phyloP scores from a whole-genome alignment of 1,139 yeast genomes.

The Kodamaea ohmeri region DNA sequence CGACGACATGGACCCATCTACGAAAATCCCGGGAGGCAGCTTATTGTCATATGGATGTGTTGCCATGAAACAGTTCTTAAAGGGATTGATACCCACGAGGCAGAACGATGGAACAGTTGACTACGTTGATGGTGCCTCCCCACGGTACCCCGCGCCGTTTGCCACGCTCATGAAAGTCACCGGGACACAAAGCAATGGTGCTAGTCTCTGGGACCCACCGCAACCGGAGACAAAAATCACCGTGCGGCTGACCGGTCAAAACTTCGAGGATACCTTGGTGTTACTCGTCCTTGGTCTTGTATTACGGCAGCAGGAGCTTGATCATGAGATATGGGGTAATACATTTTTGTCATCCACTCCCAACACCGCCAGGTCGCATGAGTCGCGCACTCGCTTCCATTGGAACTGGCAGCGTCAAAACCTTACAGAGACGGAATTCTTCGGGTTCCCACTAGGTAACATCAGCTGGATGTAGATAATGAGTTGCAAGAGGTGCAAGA shows the following conservation, averaged over 20 bases:
- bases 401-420: background rate
- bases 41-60: slow-evolving; percentile 6
- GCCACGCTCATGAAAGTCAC: slow-evolving; percentile 7
- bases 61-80: slow-evolving; percentile 5
- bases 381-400: background rate
- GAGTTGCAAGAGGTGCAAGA: too few relatives aligned
- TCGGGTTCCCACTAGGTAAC: background rate
- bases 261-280: slow-evolving; percentile 10
- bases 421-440: background rate
- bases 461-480: background rate
- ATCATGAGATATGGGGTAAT: slow-evolving; percentile 3
- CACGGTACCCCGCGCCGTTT: slow-evolving; percentile 7
- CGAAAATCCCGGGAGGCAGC: slow-evolving; percentile 8
- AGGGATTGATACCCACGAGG: slow-evolving; percentile 5
- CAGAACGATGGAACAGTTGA: background rate
- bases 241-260: slow-evolving; percentile 2
- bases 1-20: slow-evolving; percentile 8
- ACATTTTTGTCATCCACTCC: background rate
- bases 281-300: slow-evolving; percentile 11
- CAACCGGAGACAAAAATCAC: slow-evolving; percentile 5
- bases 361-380: background rate
- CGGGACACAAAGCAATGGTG: background rate
- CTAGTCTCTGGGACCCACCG: slow-evolving; percentile 5
- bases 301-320: slow-evolving; percentile 12
- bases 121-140: slow-evolving; percentile 5